Evolutionary conservation across 768 basidiomycete species (phyloP), one percentile per base, ranked within the genome.

Genomic region (Podaxis sp.): DNA sequence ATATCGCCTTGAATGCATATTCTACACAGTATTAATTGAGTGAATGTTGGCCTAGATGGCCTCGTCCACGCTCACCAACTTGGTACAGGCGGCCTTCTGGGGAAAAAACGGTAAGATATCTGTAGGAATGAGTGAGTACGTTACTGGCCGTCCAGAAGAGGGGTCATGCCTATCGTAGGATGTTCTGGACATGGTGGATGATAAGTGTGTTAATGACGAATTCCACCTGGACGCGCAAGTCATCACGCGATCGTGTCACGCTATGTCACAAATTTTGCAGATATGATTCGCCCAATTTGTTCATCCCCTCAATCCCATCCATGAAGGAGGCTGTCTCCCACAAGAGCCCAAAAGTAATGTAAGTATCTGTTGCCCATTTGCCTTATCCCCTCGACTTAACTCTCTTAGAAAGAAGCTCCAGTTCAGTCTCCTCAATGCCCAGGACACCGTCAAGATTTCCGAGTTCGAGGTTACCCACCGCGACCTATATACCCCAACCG

Each of bases 1-100:
- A 93, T 73, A 98, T 98, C 51, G 97, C 97, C 76, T 98, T 99
- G 88, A 98, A 98, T 27, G 97, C 96, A 82, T 98, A 98, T 78
- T 98, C 95, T 98, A 68, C 4, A 38, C 14, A 63, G 50, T 35
- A 63, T 62, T 37, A 61, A 52, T 35, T 44, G 11, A 47, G 21
- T 36, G n/a, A 25, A 35, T 25, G 27, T 18, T 13, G n/a, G 35
- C 4, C 11, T 9, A 46, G 28, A 57, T 40, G 21, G 14, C 50
- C 7, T 47, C 23, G 25, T 11, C 3, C 27, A 18, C 36, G 79
- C 90, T 67, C 68, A 92, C 94, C 97, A 72, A 98, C 96, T 95
- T 99, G 97, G 72, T 98, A 99, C 61, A 99, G 78, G 59, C 96
- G 86, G 42, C 97, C 97, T 78, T 99, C 94, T 1, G 95, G 95